Evolutionary conservation across 1,284 basidiomycete species (phyloP), one percentile per base, ranked within the genome.

Genomic region (Marasmius oreades): DNA sequence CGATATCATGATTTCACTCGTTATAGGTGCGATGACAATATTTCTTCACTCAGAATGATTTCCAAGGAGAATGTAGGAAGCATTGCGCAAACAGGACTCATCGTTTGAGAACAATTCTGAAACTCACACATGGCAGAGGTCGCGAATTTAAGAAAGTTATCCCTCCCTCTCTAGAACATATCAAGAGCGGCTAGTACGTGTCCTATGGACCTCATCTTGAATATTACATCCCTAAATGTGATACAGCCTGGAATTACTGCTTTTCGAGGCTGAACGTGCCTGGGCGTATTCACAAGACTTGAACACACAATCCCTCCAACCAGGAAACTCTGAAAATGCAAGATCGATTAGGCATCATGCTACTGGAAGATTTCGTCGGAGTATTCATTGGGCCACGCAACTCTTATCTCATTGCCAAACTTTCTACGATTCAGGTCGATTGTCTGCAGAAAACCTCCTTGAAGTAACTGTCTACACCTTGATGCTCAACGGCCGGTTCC

Each of bases 41-140:
- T 28, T 37, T 55, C 31, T 26, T 48, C 7, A 23, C 26, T 45
- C 23, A 51, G 45, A 23, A 6, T 16, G 51, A 46, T 50, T 47
- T 54, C 33, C 28, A 44, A 10, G 42, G 7, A 42, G 57, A 58
- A 18, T 42, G 10, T 70, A 93, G 93, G 62, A 92, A 91, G 64
- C 95, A 95, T 66, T 97, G 94, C 69, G 84, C 90, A 14, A 93
- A 93, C 69, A 87, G 93, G 67, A 89, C 93, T 0, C 93, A 96
- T 73, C 88, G 93, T 46, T 76, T 97, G 51, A 85, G 95, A 59
- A 89, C 90, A 37, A 81, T 86, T 1, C 81, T 95, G 54, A 91
- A 90, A 66, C 82, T 88, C 70, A 95, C 92, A 11, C 92, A 95
- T 64, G 93, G 93, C 14, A 93, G 91, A 68, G 92, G 91, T 26